Evolutionary conservation across 2,329 filamentous ascomycete species (phyloP).

Genomic region (Mycogone perniciosa): DNA sequence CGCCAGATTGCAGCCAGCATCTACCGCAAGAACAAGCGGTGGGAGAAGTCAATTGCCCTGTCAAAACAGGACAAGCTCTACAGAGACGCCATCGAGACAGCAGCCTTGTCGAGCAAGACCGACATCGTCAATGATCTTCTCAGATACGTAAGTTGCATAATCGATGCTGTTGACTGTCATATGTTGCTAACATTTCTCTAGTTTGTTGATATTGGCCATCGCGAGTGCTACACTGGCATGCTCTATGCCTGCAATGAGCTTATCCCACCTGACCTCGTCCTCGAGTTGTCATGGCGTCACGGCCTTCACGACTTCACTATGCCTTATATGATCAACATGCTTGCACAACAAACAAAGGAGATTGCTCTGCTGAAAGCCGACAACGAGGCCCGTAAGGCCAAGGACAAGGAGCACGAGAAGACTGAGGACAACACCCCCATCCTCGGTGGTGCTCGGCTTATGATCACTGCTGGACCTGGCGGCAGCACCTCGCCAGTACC

Average conservation of each 20-base stretch:
- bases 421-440: slow-evolving; percentile 93
- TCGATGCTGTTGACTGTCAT: neutral
- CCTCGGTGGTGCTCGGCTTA: slow-evolving; percentile 77
- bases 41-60: slow-evolving; percentile 96
- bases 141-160: slow-evolving; percentile 73
- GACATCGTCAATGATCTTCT: slow-evolving; percentile 94
- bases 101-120: slow-evolving; percentile 81
- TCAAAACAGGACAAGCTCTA: slow-evolving; percentile 99
- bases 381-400: slow-evolving; percentile 86
- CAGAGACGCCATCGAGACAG: slow-evolving; percentile 98
- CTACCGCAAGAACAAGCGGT: slow-evolving; percentile 99
- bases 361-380: slow-evolving; percentile 84
- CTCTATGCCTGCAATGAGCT: slow-evolving; percentile 97
- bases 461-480: slow-evolving; percentile 88
- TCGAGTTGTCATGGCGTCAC: slow-evolving; percentile 96
- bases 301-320: slow-evolving; percentile 95
- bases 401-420: slow-evolving; percentile 66
- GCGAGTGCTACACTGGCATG: slow-evolving; percentile 99
- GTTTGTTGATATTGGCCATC: slow-evolving; percentile 99
- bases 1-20: slow-evolving; percentile 96
- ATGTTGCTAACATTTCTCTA: slow-evolving; percentile 38
- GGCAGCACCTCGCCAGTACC: slow-evolving; percentile 55
- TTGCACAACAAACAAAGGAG: slow-evolving; percentile 82
- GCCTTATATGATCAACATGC: slow-evolving; percentile 99
- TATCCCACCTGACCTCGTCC: slow-evolving; percentile 82